Conservation (phyloP, 2,329 filamentous ascomycete species). For the Capronia coronata region DNA sequence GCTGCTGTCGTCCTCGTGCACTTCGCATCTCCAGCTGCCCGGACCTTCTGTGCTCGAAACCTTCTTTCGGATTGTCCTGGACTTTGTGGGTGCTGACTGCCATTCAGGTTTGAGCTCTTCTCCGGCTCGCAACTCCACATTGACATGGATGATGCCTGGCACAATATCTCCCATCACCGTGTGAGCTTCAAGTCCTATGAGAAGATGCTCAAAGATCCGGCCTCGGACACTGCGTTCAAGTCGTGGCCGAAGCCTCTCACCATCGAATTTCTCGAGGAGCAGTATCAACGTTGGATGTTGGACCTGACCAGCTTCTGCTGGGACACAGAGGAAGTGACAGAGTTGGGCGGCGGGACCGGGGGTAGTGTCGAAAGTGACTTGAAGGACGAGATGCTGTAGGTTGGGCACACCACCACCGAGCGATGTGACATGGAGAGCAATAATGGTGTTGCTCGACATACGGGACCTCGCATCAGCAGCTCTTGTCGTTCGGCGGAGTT, state of each 20-base stretch:
- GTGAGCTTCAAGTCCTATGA: constrained; percentile 27
- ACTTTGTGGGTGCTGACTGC: not conserved
- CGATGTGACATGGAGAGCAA: not conserved
- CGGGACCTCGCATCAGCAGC: not conserved
- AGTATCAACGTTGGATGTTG: constrained; percentile 24
- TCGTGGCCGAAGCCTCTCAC: constrained; percentile 28
- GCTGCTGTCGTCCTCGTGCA: not conserved
- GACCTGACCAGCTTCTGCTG: constrained; percentile 27
- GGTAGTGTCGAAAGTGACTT: constrained; percentile 15
- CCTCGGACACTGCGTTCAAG: constrained; percentile 21
- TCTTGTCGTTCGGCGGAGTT: not conserved
- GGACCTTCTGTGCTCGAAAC: no score
- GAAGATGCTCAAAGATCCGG: constrained; percentile 25
- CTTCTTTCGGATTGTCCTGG: not conserved
- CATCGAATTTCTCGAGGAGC: constrained; percentile 28
- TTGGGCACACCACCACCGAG: not conserved
- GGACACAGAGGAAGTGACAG: constrained; percentile 25
- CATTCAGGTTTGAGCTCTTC: constrained; percentile 27
- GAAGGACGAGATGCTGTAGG: constrained; percentile 21
- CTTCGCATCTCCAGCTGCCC: no score
- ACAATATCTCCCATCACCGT: constrained; percentile 28
- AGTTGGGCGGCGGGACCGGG: constrained; percentile 16
- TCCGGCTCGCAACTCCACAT: constrained; percentile 28
- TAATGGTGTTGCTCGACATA: not conserved
- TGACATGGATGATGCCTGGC: constrained; percentile 29